Evolutionary conservation across 345 rosid genomes (phyloP).

Genomic region (Erucastrum elatum): DNA sequence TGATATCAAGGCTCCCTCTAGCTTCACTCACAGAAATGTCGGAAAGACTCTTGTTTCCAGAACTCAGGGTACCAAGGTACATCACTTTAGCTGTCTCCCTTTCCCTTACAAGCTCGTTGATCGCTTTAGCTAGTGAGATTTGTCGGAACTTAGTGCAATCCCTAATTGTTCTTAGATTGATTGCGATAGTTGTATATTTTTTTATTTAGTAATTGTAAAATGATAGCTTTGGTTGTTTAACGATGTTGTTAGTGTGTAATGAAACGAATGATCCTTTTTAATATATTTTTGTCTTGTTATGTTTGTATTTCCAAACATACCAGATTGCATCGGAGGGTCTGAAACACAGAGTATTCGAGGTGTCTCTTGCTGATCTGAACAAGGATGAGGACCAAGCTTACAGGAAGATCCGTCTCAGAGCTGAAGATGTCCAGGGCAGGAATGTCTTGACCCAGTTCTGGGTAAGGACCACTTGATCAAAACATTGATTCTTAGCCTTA

Average conservation of each 20-base stretch:
- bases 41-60: slow-evolving; percentile 92
- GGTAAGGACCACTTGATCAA: slow-evolving; percentile 41
- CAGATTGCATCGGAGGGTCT: slow-evolving; percentile 98
- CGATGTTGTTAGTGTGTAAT: neutral
- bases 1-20: slow-evolving; percentile 89
- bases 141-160: neutral
- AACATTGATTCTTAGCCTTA: neutral
- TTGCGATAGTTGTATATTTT: neutral
- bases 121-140: neutral
- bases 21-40: slow-evolving; percentile 59
- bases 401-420: slow-evolving; percentile 92
- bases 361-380: slow-evolving; percentile 89
- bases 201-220: neutral
- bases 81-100: neutral
- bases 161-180: neutral
- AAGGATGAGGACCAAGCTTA: slow-evolving; percentile 78
- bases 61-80: slow-evolving; percentile 96
- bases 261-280: too few species aligned
- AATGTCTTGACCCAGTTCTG: slow-evolving; percentile 91
- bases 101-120: neutral
- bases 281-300: neutral
- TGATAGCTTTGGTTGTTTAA: neutral
- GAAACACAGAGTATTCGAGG: slow-evolving; percentile 87
- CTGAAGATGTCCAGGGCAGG: slow-evolving; percentile 91
- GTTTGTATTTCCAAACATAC: neutral